These are phyloP conservation scores for Hysterium pulicare DNA, from an alignment of 2,329 filamentous ascomycete species.

Conservation along the genomic window DNA sequence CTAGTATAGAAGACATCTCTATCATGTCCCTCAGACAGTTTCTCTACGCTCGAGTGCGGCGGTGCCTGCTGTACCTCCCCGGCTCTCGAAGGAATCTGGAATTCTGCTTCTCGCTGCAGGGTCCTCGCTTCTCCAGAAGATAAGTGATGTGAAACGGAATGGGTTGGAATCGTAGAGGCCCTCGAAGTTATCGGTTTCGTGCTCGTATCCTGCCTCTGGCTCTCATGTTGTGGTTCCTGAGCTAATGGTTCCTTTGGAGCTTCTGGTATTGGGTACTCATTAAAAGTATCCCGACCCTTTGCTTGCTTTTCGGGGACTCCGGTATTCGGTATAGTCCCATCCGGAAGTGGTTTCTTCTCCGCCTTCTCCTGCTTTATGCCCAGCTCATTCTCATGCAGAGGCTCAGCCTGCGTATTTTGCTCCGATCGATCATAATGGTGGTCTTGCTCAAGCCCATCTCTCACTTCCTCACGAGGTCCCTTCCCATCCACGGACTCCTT, in stretches of 20 bases:
- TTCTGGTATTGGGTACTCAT: constrained; percentile 28
- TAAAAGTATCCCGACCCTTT: constrained; percentile 34
- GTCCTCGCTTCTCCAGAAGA: constrained; percentile 44
- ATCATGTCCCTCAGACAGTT: constrained; percentile 41
- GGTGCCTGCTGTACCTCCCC: constrained; percentile 42
- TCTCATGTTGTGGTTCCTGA: constrained; percentile 18
- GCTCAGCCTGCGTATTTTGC: constrained; percentile 39
- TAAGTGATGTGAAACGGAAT: constrained; percentile 24
- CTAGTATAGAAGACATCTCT: constrained; percentile 57
- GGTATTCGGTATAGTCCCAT: constrained; percentile 49
- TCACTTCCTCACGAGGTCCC: constrained; percentile 14
- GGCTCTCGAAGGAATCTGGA: constrained; percentile 50
- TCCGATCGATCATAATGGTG: constrained; percentile 48
- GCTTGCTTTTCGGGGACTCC: constrained; percentile 22
- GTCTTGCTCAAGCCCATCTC: constrained; percentile 47
- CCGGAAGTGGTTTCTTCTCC: constrained; percentile 43
- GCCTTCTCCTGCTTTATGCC: constrained; percentile 47
- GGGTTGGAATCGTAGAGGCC: constrained; percentile 41
- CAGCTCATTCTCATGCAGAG: constrained; percentile 38
- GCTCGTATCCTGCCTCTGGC: constrained; percentile 18
- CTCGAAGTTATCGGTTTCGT: constrained; percentile 38
- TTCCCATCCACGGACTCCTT: constrained; percentile 25
- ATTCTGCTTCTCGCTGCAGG: constrained; percentile 49
- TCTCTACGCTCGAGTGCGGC: constrained; percentile 18
- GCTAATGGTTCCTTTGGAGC: constrained; percentile 35